A percentile compares a stretch with the other conserved stretches of the same genome.
phyloP scores from a whole-genome alignment of 2,329 filamentous ascomycete genomes.

The Thermochaetoides dissita region DNA sequence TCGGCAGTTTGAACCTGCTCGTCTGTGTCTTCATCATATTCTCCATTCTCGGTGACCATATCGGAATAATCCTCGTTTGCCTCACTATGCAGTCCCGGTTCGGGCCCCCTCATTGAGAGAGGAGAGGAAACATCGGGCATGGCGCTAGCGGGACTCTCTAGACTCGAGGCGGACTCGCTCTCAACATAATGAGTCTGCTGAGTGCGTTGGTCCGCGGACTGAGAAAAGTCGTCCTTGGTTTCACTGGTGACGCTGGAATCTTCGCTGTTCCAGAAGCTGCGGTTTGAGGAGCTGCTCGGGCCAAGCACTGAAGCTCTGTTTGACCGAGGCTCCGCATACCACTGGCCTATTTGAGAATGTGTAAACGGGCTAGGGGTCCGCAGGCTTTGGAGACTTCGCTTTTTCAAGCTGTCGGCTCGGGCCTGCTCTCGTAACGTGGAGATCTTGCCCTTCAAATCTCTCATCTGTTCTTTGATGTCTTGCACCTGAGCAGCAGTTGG shows the following conservation, averaged over 20 bases:
- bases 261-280: conserved; percentile 21
- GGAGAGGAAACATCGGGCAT: conserved; percentile 5
- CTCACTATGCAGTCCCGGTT: conserved; percentile 14
- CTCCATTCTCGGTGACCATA: conserved; percentile 27
- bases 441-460: conserved; percentile 72
- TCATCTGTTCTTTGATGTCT: conserved; percentile 69
- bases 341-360: conserved; percentile 45
- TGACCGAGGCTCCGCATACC: conserved; percentile 26
- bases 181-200: conserved; percentile 19
- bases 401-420: conserved; percentile 62
- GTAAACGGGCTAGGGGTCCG: conserved; percentile 69
- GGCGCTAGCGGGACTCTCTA: neutral
- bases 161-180: conserved; percentile 10
- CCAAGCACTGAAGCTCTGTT: conserved; percentile 12
- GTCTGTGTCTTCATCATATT: conserved; percentile 16
- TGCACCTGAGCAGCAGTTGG: conserved; percentile 61
- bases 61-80: conserved; percentile 25
- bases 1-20: conserved; percentile 20
- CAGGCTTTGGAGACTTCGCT: conserved; percentile 62
- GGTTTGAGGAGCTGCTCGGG: conserved; percentile 4
- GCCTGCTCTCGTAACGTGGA: conserved; percentile 66
- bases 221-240: conserved; percentile 9
- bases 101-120: conserved; percentile 11
- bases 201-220: too few relatives aligned
- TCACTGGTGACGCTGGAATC: conserved; percentile 18